Base-by-base conservation (phyloP, 495 filamentous ascomycete genomes). In the Bacidia rubella region DNA sequence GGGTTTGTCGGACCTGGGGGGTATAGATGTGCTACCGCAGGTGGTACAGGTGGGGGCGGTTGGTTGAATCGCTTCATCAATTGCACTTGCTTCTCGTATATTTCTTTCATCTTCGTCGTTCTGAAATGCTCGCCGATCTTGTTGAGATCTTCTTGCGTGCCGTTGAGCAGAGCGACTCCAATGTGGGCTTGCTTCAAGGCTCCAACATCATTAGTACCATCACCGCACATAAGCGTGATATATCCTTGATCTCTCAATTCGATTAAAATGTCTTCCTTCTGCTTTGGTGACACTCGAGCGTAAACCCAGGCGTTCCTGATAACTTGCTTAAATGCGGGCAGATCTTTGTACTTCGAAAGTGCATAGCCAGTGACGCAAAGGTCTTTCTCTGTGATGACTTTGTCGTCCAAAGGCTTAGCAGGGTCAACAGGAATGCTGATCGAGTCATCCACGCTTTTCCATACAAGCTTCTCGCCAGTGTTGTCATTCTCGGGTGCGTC, bases 181-280 rank as follows among this genome's bases (percentile, higher is more conserved):
- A 99, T 85, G 60, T 99, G 93, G 22, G 92, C 93, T 72, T 99
- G 92, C 74, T 99, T 99, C 63, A 99, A 70, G 27, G 92, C 92
- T 40, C 92, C 92, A 47, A 99, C 92, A 64, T 99, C 92, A 63
- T 99, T 99, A 47, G 92, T 99, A 55, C 92, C 92, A 62, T 99
- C 92, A 63, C 92, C 92, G 57, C 90, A 95, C 92, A 99, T 99
- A 60, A 97, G 76, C 15, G 92, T 99, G 27, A 90, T 94, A 70
- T 99, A 99, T 29, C 92, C 92, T 66, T 83, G 83, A 65, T 94
- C 90, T 70, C 95, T 96, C 38, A 99, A 76, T 11, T 90, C 92
- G 24, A 95, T 77, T 32, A 99, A 78, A 63, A 99, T 99, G 49
- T 97, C 93, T 68, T 97, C 92, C 70, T 99, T 99, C 61, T 99